These are phyloP conservation scores for Penicillium polonicum DNA, from an alignment of 2,329 filamentous ascomycete genomes.

Conservation along the genomic window DNA sequence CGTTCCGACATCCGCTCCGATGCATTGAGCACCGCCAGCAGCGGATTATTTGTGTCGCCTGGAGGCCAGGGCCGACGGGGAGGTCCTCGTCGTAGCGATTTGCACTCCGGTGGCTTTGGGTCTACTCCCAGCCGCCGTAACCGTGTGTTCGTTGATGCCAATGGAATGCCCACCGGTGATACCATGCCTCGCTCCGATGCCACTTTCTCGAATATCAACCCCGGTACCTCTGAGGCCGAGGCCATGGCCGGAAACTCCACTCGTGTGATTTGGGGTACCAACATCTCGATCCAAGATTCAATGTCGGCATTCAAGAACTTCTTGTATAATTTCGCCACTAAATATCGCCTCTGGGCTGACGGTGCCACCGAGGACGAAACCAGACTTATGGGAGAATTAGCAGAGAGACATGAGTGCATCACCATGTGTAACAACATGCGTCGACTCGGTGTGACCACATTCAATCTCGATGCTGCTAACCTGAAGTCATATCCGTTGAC, in stretches of 20 bases:
- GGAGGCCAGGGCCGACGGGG: constrained; percentile 51
- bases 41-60: constrained; percentile 76
- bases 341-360: constrained; percentile 90
- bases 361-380: constrained; percentile 78
- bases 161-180: constrained; percentile 58
- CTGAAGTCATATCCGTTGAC: constrained; percentile 91
- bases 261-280: constrained; percentile 93
- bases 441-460: constrained; percentile 73
- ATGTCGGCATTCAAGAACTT: constrained; percentile 89
- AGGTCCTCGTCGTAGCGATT: constrained; percentile 73
- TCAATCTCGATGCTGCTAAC: constrained; percentile 87
- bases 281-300: constrained; percentile 88
- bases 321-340: constrained; percentile 83
- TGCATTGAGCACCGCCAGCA: constrained; percentile 78
- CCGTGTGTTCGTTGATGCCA: constrained; percentile 63
- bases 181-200: constrained; percentile 55
- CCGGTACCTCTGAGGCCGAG: constrained; percentile 89
- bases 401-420: constrained; percentile 78
- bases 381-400: constrained; percentile 63
- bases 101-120: constrained; percentile 73
- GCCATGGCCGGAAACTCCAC: constrained; percentile 77
- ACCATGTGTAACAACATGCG: constrained; percentile 88
- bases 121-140: constrained; percentile 53
- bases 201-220: constrained; percentile 68
- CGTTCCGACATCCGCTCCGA: constrained; percentile 64